Conservation (phyloP, 495 filamentous ascomycete species). For the Daldinia caldariorum region DNA sequence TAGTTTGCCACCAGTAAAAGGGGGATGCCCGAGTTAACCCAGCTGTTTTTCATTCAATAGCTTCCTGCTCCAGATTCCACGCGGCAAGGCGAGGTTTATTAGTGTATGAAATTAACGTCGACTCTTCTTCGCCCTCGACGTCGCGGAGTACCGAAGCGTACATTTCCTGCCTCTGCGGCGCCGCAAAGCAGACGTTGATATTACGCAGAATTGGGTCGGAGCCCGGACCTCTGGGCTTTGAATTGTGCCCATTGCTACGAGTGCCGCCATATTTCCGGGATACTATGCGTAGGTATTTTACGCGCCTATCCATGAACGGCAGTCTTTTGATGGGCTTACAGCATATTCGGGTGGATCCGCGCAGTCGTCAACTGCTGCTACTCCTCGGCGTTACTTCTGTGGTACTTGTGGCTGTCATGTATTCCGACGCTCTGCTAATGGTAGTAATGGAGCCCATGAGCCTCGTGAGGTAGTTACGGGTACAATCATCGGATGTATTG, state of each 20-base stretch:
- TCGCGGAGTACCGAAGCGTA: conserved; percentile 8
- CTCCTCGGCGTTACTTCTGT: conserved; percentile 69
- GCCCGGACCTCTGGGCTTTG: conserved; percentile 37
- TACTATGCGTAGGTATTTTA: conserved; percentile 67
- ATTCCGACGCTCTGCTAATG: conserved; percentile 50
- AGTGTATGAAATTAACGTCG: not conserved
- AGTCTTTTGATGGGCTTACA: conserved; percentile 52
- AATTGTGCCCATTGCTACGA: conserved; percentile 72
- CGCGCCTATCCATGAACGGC: conserved; percentile 49
- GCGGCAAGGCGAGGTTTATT: not conserved
- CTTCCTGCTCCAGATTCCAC: not conserved
- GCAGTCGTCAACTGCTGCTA: not conserved
- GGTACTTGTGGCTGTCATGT: conserved; percentile 72
- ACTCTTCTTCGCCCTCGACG: not conserved
- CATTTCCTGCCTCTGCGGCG: conserved; percentile 68
- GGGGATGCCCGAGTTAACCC: too few species aligned
- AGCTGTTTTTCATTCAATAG: not conserved
- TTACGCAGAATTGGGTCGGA: conserved; percentile 44
- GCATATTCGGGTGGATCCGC: conserved; percentile 50
- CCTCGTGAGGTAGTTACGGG: conserved; percentile 50
- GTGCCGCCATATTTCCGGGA: conserved; percentile 69
- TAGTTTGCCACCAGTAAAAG: too few species aligned
- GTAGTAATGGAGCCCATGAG: conserved; percentile 47
- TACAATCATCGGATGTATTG: conserved; percentile 31
- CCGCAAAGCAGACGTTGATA: conserved; percentile 55